Evolutionary conservation across 192 early-diverging fungal species (phyloP).

Genomic region (Linnemannia schmuckeri): DNA sequence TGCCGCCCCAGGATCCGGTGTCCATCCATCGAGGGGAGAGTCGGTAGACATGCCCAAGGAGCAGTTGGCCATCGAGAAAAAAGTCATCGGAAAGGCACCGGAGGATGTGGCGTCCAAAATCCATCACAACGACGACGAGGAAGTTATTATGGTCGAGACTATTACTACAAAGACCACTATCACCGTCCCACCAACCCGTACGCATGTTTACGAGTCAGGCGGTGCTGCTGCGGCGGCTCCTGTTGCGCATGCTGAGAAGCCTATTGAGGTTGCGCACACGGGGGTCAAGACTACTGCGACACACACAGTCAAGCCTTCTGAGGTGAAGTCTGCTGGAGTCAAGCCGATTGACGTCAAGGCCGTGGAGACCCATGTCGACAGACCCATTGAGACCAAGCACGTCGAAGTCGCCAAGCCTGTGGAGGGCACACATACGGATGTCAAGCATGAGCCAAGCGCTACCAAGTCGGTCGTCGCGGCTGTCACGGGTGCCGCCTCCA

Average conservation of each 20-base stretch:
- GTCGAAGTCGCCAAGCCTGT: not conserved
- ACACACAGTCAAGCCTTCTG: not conserved
- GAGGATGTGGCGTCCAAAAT: not conserved
- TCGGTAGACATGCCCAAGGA: not conserved
- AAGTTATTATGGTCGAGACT: constrained; percentile 6
- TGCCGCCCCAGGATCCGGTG: not conserved
- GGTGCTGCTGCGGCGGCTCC: not conserved
- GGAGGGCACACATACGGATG: not conserved
- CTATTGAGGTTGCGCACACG: not conserved
- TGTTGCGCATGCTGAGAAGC: not conserved
- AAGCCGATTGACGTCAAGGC: not conserved
- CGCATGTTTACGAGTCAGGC: not conserved
- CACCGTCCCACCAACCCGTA: not conserved
- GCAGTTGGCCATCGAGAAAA: not conserved
- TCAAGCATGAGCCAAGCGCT: not conserved
- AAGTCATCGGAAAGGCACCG: not conserved
- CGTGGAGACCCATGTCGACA: not conserved
- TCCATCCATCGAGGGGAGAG: not conserved
- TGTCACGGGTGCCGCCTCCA: not conserved
- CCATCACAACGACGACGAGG: not conserved
- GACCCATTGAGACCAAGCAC: not conserved
- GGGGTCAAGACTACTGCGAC: not conserved
- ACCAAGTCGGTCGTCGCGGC: not conserved
- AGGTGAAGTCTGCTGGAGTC: not conserved
- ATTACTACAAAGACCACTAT: constrained; percentile 1